These are phyloP conservation scores for Leccinum sublutescens DNA, from an alignment of 768 basidiomycete genomes.

Conservation along the genomic window DNA sequence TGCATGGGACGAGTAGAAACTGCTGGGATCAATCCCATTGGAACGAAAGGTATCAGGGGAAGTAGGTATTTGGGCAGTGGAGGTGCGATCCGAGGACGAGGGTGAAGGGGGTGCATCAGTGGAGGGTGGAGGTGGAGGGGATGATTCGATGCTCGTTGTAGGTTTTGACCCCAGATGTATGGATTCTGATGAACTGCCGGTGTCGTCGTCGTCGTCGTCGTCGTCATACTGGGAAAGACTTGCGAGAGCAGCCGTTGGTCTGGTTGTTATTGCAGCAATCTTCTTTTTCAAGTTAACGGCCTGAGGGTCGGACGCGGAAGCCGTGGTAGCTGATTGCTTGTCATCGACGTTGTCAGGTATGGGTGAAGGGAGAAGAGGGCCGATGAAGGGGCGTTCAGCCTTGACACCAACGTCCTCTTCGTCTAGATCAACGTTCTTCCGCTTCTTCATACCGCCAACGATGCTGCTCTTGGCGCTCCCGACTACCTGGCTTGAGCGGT, in stretches of 20 bases:
- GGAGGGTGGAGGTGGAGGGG: slow-evolving; percentile 33
- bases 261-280: slow-evolving; percentile 41
- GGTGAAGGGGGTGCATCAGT: slow-evolving; percentile 34
- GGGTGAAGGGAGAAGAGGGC: slow-evolving; percentile 59
- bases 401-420: slow-evolving; percentile 50
- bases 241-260: slow-evolving; percentile 35
- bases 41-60: slow-evolving; percentile 21
- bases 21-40: slow-evolving; percentile 32
- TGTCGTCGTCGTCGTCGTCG: slow-evolving; percentile 31
- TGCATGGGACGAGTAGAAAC: slow-evolving; percentile 37
- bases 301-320: slow-evolving; percentile 45
- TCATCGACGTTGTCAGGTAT: slow-evolving; percentile 21
- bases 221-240: slow-evolving; percentile 42
- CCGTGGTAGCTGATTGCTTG: slow-evolving; percentile 17
- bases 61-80: slow-evolving; percentile 18
- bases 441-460: slow-evolving; percentile 48
- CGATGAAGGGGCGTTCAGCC: slow-evolving; percentile 55
- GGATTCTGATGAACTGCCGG: slow-evolving; percentile 24
- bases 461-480: slow-evolving; percentile 37
- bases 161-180: slow-evolving; percentile 17
- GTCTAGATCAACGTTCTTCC: slow-evolving; percentile 45
- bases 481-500: slow-evolving; percentile 18
- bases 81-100: slow-evolving; percentile 30
- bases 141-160: slow-evolving; percentile 23
- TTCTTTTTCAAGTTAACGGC: slow-evolving; percentile 51